Percentiles rank a stretch among this genome's conserved stretches.
Conservation (phyloP, 202 grass and related monocot species). For the Musa balbisiana region DNA sequence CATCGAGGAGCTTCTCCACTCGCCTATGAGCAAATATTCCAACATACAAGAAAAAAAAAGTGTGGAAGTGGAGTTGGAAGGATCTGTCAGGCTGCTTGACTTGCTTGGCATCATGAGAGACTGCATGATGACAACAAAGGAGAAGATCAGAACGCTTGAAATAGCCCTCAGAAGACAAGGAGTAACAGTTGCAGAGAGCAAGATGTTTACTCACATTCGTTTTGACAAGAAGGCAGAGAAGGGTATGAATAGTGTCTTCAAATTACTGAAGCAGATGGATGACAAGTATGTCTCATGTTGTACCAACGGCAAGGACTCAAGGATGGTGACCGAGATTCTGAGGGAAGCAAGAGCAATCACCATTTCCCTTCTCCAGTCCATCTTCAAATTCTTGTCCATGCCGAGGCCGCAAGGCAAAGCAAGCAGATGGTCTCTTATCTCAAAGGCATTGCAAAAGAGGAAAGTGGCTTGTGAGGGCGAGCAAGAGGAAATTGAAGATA, state of each 20-base stretch:
- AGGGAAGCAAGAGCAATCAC: slow-evolving; percentile 2
- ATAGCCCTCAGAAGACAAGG: slow-evolving; percentile 31
- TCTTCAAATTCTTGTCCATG: not conserved
- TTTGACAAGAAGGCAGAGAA: slow-evolving; percentile 42
- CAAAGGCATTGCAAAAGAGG: slow-evolving; percentile 6
- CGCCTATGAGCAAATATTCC: slow-evolving; percentile 25
- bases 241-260: slow-evolving; percentile 34
- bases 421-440: slow-evolving; percentile 3
- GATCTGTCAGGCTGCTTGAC: slow-evolving; percentile 47
- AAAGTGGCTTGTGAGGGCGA: slow-evolving; percentile 2
- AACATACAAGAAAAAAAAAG: slow-evolving; percentile 12
- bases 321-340: not conserved
- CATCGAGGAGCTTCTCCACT: slow-evolving; percentile 34
- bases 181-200: not conserved
- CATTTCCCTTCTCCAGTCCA: not conserved
- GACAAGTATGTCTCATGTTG: not conserved
- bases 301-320: not conserved
- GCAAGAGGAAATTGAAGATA: not conserved
- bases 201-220: slow-evolving; percentile 22
- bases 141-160: slow-evolving; percentile 27
- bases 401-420: not conserved
- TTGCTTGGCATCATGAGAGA: slow-evolving; percentile 42
- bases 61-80: slow-evolving; percentile 54
- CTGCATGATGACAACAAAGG: slow-evolving; percentile 29
- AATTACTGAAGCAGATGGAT: not conserved